Base-by-base conservation (phyloP, 1,284 basidiomycete genomes). In the Cryptococcus deneoformans region DNA sequence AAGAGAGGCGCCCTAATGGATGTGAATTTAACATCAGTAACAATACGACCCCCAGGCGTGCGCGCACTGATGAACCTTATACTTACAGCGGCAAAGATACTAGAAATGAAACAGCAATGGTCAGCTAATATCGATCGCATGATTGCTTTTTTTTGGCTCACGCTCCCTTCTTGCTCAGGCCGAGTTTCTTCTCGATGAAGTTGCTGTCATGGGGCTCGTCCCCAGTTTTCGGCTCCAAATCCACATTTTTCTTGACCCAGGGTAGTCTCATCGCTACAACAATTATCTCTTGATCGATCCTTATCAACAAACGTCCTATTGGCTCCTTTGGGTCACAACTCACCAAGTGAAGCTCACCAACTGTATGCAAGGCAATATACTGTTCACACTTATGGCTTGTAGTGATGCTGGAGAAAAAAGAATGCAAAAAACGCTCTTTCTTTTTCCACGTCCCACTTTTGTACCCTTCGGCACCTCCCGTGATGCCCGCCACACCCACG, bases 1-100 rank as follows among this genome's bases (percentile, higher is more conserved):
- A 54, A 92, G 80, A 46, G 89, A 89, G 5, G 90, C 90, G 64
- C 90, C 90, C 63, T 68, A 48, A 14, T 7, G 11, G 35, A 44
- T 20, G 14, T 20, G n/a, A 42, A 3, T 16, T n/a, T 6, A 44
- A 24, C 43, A n/a, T 16, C 43, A 8, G 14, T 44, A 8, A 8
- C n/a, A 44, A n/a, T 44, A 12, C n/a, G 6, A 42, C 5, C 5
- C 29, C 11, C 40, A 42, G 40, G 40, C 5, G 10, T 24, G 24
- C 43, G 14, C 8, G 43, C 14, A 24, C 14, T 2, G 8, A 10
- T 12, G 37, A 37, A 39, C 20, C 20, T 20, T 20, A 20, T 20
- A 52, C 67, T 58, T 46, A 68, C 67, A n/a, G 65, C 64, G 35
- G 67, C 67, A 52, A 69, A 69, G 57, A 69, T 69, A 20, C 67